Evolutionary conservation across 306 rosid species (phyloP).

Genomic region (Prunus armeniaca): DNA sequence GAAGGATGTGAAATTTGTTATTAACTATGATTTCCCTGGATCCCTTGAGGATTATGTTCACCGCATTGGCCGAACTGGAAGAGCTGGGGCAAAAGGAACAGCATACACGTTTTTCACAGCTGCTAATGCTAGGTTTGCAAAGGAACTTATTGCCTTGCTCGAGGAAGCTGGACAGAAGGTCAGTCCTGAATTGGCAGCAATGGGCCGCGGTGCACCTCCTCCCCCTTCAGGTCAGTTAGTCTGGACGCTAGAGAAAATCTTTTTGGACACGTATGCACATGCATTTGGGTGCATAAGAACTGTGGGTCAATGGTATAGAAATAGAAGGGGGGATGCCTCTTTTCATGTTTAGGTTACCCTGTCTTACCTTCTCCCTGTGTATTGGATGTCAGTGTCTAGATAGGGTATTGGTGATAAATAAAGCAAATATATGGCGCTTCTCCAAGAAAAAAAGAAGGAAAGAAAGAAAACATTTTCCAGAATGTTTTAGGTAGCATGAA

Average conservation of each 20-base stretch:
- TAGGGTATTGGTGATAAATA: background rate
- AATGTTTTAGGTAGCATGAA: background rate
- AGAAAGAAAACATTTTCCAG: background rate
- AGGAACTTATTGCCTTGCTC: constrained; percentile 81
- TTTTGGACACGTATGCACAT: background rate
- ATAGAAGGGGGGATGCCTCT: background rate
- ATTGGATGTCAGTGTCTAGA: background rate
- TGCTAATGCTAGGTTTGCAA: constrained; percentile 91
- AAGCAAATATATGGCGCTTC: background rate
- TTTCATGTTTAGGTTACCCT: background rate
- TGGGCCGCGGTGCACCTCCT: constrained; percentile 98
- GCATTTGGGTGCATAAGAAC: background rate
- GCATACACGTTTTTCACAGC: constrained; percentile 97
- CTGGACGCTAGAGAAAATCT: background rate
- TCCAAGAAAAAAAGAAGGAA: background rate
- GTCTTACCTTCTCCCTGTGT: background rate
- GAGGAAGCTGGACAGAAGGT: constrained; percentile 97
- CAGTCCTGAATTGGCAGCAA: constrained; percentile 87
- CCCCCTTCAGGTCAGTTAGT: constrained; percentile 73
- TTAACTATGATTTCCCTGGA: constrained; percentile 95
- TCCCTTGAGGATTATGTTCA: constrained; percentile 98
- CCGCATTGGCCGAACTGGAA: constrained; percentile 96
- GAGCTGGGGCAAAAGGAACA: constrained; percentile 99
- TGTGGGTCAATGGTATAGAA: background rate
- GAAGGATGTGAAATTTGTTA: constrained; percentile 90